A percentile compares a stretch with the other conserved stretches of the same genome.
Conservation (phyloP, 495 filamentous ascomycete species). For the Pseudotulostoma volvatum region DNA sequence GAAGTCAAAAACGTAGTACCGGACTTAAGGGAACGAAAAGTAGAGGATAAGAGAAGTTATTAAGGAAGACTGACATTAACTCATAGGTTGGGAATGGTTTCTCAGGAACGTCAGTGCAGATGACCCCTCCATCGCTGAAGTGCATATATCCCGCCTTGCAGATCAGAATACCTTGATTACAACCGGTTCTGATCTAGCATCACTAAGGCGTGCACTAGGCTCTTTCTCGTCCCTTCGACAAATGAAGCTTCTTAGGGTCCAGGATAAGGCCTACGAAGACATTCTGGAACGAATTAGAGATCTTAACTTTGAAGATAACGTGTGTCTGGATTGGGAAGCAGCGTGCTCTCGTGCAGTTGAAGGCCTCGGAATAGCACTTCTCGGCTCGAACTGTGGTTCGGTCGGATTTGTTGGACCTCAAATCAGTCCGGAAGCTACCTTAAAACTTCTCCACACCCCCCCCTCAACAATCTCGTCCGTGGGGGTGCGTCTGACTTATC, state of each 20-base stretch:
- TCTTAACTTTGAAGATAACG: conserved; percentile 10
- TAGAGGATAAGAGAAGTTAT: not conserved
- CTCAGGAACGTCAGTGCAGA: conserved; percentile 10
- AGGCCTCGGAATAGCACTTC: conserved; percentile 40
- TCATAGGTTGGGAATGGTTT: conserved; percentile 19
- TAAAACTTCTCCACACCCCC: conserved; percentile 30
- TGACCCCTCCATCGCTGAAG: conserved; percentile 10
- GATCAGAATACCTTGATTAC: conserved; percentile 19
- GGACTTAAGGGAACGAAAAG: no score
- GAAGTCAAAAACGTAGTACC: no score
- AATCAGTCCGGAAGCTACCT: conserved; percentile 42
- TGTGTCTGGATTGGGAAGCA: conserved; percentile 41
- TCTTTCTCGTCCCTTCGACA: conserved; percentile 45
- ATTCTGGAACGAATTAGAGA: conserved; percentile 28
- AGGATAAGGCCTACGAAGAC: conserved; percentile 39
- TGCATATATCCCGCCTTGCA: conserved; percentile 17
- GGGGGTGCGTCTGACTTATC: conserved; percentile 38
- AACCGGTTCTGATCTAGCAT: conserved; percentile 13
- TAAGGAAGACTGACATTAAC: conserved; percentile 9
- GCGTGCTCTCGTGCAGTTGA: conserved; percentile 47
- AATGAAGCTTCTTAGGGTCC: conserved; percentile 47
- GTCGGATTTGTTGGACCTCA: conserved; percentile 47
- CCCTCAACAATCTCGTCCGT: conserved; percentile 32
- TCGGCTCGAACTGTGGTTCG: conserved; percentile 36
- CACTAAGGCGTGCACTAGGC: conserved; percentile 38